These are phyloP conservation scores for Leccinum holopus DNA, from an alignment of 1,284 basidiomycete genomes.

Conservation along the genomic window DNA sequence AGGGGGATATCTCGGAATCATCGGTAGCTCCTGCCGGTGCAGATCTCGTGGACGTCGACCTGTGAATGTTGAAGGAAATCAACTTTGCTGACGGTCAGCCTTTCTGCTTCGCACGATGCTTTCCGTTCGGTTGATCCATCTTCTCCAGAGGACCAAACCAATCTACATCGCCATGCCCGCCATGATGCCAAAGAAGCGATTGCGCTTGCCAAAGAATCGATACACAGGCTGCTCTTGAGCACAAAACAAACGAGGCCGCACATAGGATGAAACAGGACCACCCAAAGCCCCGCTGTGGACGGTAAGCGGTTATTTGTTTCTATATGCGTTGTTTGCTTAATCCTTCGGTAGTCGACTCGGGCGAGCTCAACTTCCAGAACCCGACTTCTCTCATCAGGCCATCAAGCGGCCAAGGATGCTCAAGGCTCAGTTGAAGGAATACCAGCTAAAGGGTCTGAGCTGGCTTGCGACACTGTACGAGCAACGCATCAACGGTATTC, in stretches of 20 bases:
- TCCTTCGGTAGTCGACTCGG: constrained; percentile 75
- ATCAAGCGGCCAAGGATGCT: constrained; percentile 93
- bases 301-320: constrained; percentile 44
- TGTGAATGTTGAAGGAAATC: constrained; percentile 67
- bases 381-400: constrained; percentile 91
- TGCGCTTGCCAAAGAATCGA: constrained; percentile 82
- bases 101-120: not conserved
- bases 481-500: constrained; percentile 92
- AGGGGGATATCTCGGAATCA: constrained; percentile 17
- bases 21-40: constrained; percentile 55
- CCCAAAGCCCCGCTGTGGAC: constrained; percentile 56
- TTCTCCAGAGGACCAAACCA: constrained; percentile 76
- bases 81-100: constrained; percentile 90
- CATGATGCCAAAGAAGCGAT: constrained; percentile 91
- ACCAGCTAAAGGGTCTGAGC: constrained; percentile 51
- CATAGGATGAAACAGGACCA: constrained; percentile 41
- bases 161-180: constrained; percentile 36
- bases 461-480: no score
- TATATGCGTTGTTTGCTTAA: constrained; percentile 3
- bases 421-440: constrained; percentile 97
- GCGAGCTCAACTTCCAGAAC: constrained; percentile 99
- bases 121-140: constrained; percentile 3
- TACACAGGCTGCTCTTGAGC: constrained; percentile 73
- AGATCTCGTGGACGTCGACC: constrained; percentile 53
- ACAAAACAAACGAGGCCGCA: constrained; percentile 78